phyloP scores from a whole-genome alignment of 345 rosid genomes.

The Ricinus communis region DNA sequence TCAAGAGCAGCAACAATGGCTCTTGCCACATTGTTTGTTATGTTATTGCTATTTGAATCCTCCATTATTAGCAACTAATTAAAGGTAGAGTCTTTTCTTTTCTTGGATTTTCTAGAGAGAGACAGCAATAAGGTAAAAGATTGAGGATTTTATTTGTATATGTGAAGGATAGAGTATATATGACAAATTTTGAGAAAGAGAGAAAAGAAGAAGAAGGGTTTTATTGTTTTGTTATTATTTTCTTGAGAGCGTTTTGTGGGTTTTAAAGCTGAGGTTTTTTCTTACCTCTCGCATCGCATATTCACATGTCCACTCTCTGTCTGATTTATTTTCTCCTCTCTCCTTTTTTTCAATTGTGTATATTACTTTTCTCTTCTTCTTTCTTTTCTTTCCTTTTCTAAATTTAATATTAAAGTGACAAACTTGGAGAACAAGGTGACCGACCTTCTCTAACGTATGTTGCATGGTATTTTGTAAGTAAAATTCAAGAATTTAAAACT shows the following conservation, averaged over 20 bases:
- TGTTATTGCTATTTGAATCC: slow-evolving; percentile 27
- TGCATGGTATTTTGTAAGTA: no score
- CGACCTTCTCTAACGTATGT: no score
- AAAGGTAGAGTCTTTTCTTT: background rate
- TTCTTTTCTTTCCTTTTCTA: no score
- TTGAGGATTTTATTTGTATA: background rate
- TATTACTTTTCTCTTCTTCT: no score
- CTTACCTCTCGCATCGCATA: background rate
- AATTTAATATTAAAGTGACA: no score
- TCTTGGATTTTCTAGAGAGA: background rate
- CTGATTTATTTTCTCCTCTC: background rate
- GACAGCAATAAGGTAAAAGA: background rate
- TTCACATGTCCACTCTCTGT: background rate
- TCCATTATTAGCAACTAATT: slow-evolving; percentile 6
- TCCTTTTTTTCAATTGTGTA: background rate
- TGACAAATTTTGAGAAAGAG: background rate
- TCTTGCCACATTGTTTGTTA: slow-evolving; percentile 68
- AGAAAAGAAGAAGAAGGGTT: background rate
- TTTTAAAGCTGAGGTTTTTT: background rate
- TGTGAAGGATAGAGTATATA: no score
- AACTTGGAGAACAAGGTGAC: no score
- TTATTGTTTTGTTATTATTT: no score
- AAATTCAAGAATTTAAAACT: no score
- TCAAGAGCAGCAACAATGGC: slow-evolving; percentile 80
- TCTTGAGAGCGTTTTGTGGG: no score